These are phyloP conservation scores for Xylaria sp. DNA, from an alignment of 2,329 filamentous ascomycete species.

Conservation along the genomic window DNA sequence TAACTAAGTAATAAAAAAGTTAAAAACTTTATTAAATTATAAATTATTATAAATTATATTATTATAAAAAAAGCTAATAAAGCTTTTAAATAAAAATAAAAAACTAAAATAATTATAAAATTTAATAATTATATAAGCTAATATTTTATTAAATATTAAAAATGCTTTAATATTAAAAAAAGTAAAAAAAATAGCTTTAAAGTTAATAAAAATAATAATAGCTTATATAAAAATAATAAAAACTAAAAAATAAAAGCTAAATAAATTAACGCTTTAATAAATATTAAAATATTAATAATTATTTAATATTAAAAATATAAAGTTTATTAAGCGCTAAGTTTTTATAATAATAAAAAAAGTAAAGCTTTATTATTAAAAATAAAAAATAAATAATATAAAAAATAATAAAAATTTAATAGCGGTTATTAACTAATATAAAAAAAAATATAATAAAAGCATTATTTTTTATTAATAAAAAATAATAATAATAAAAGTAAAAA, in stretches of 20 bases:
- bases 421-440: slow-evolving; percentile 22
- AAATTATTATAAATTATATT: slow-evolving; percentile 12
- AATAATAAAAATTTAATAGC: slow-evolving; percentile 18
- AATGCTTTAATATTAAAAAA: background rate
- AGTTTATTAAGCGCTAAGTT: background rate
- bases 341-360: slow-evolving; percentile 15
- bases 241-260: slow-evolving; percentile 1
- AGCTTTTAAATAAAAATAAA: slow-evolving; percentile 9
- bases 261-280: slow-evolving; percentile 3
- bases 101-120: slow-evolving; percentile 25
- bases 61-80: slow-evolving; percentile 3
- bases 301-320: slow-evolving; percentile 8
- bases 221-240: slow-evolving; percentile 4
- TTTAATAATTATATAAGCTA: slow-evolving; percentile 5
- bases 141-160: slow-evolving; percentile 16
- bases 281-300: background rate
- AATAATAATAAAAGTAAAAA: slow-evolving; percentile 1
- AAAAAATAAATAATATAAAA: slow-evolving; percentile 20
- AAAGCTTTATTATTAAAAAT: slow-evolving; percentile 10
- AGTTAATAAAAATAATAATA: slow-evolving; percentile 8
- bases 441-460: slow-evolving; percentile 14
- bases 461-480: slow-evolving; percentile 22
- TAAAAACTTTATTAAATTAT: slow-evolving; percentile 25
- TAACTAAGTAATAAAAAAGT: slow-evolving; percentile 5
- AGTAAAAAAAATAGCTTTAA: slow-evolving; percentile 9